phyloP scores from a whole-genome alignment of 176 grass and related monocot species.

The Carex pumila region DNA sequence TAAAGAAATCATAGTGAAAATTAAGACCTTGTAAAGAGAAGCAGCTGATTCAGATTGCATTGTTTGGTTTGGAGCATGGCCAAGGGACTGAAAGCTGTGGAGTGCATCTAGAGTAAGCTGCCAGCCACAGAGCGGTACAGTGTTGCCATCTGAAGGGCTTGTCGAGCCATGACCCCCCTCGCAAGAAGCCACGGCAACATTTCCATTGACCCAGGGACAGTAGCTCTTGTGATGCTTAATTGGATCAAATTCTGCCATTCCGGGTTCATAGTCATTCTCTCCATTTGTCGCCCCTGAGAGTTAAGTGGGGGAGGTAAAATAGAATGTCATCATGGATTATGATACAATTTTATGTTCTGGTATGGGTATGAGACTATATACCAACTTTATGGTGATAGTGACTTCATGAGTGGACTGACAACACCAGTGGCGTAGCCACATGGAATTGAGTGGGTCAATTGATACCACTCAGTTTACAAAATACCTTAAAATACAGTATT shows the following conservation, averaged over 20 bases:
- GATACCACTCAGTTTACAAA: neutral
- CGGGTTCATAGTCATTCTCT: slow-evolving; percentile 73
- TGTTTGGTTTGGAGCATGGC: slow-evolving; percentile 76
- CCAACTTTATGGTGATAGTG: neutral
- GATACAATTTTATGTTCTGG: neutral
- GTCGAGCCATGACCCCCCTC: slow-evolving; percentile 38
- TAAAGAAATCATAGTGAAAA: neutral
- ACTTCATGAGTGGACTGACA: neutral
- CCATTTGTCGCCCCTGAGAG: slow-evolving; percentile 63
- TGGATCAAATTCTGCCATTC: slow-evolving; percentile 73
- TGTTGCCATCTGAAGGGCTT: slow-evolving; percentile 22
- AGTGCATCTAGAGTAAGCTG: slow-evolving; percentile 83
- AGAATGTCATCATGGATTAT: neutral
- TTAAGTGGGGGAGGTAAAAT: neutral
- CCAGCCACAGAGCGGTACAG: slow-evolving; percentile 61
- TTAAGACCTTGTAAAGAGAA: slow-evolving; percentile 80
- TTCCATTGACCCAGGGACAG: slow-evolving; percentile 94
- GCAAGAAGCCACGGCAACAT: slow-evolving; percentile 72
- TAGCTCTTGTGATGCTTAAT: slow-evolving; percentile 89
- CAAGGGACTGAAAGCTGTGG: slow-evolving; percentile 69
- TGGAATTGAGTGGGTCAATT: neutral
- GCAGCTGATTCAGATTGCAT: slow-evolving; percentile 94
- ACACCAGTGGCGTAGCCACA: neutral
- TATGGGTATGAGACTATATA: neutral
- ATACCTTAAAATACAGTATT: neutral